Evolutionary conservation across 1,139 yeast species (phyloP), one percentile per base, ranked within the genome.

Genomic region (Candida sp.): DNA sequence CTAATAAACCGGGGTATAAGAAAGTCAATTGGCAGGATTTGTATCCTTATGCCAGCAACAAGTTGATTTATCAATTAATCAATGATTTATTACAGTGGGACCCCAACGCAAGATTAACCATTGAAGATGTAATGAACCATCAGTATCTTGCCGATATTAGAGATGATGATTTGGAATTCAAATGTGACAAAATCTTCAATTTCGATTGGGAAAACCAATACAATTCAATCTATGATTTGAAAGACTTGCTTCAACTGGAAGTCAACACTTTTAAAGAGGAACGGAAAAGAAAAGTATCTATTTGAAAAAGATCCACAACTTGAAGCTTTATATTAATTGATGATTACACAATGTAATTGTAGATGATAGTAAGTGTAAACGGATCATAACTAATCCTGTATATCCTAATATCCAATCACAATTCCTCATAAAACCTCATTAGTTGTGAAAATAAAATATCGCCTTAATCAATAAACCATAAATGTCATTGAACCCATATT

Each of bases 81-180:
- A 70, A 68, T 7, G 58, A 56, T n/a, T 60, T 86, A 41, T 50
- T 86, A n/a, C 64, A 71, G 45, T 86, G 93, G 93, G 84, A 82
- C 47, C 68, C 78, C 2, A 56, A 56, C 3, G 54, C 56, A 23
- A 66, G 95, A 48, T 61, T 67, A 21, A 68, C 66, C 0, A 81
- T 79, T 5, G 70, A 71, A 5, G 68, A 76, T 49, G 73, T 82
- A 2, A 56, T 86, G n/a, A 63, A 64, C 5, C 87, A 83, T 52
- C 61, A 67, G 1, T 84, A 75, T 54, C 63, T 85, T 12, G 52
- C 51, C 11, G 52, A 60, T 5, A 77, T 84, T 5, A 66, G 89
- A 50, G 74, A 76, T 49, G 41, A 49, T 0, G 62, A 66, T 11
- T 77, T 75, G 43, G 93, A 86, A 56, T 75, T 81, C 0, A 55